phyloP scores from a whole-genome alignment of 2,329 filamentous ascomycete species.

The Scedosporium dehoogii region DNA sequence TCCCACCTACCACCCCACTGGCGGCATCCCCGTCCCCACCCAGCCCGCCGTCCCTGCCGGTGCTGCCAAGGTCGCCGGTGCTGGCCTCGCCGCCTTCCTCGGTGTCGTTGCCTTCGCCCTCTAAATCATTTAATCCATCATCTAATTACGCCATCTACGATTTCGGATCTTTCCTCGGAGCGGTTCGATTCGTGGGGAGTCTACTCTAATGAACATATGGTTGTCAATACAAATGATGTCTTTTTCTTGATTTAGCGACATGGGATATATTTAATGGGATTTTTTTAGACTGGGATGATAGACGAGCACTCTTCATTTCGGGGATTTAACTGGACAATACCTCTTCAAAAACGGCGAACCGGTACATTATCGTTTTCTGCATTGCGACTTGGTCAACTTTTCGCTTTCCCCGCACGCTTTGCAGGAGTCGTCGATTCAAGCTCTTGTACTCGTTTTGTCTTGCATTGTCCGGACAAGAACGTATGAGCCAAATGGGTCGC shows the following conservation, averaged over 20 bases:
- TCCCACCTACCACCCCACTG: conserved; percentile 7
- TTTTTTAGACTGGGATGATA: conserved; percentile 3
- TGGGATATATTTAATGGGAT: background rate
- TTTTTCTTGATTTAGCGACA: conserved; percentile 4
- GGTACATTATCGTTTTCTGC: conserved; percentile 2
- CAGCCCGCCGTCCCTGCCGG: conserved; percentile 31
- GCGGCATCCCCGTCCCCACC: conserved; percentile 14
- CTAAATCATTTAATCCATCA: conserved; percentile 33
- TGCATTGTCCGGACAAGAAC: conserved; percentile 3
- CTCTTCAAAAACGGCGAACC: background rate
- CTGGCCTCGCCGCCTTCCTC: conserved; percentile 50
- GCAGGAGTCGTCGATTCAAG: background rate
- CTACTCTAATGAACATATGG: background rate
- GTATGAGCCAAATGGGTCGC: background rate
- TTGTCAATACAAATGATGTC: conserved; percentile 2
- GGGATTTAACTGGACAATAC: conserved; percentile 3
- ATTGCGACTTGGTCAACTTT: conserved; percentile 1
- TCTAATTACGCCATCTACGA: conserved; percentile 2
- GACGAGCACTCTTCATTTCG: conserved; percentile 4
- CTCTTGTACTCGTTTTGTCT: background rate
- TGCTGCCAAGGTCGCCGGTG: conserved; percentile 44
- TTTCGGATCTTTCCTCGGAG: background rate
- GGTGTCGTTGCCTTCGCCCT: conserved; percentile 51
- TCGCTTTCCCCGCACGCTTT: background rate
- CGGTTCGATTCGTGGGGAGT: background rate